phyloP scores from a whole-genome alignment of 2,329 filamentous ascomycete genomes.

The Curvularia lunata region DNA sequence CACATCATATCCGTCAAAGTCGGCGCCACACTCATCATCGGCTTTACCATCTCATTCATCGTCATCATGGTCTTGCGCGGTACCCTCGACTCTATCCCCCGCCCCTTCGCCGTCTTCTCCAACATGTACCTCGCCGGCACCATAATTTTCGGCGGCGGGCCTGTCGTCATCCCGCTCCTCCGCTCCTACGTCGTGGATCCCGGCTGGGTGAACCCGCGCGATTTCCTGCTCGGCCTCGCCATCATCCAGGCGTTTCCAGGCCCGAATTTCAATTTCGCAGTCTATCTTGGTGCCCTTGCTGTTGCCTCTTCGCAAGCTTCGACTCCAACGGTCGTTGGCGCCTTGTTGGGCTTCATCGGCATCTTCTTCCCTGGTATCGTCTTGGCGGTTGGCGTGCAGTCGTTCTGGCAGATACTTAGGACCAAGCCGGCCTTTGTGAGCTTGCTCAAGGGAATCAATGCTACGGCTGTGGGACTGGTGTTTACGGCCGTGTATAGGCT shows the following conservation, averaged over 20 bases:
- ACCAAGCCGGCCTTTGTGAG: conserved; percentile 45
- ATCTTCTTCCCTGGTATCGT: conserved; percentile 53
- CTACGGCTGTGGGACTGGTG: conserved; percentile 52
- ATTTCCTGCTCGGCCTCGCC: conserved; percentile 75
- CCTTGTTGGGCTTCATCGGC: conserved; percentile 48
- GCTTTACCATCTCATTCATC: conserved; percentile 65
- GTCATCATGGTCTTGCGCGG: conserved; percentile 59
- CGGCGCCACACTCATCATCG: conserved; percentile 47
- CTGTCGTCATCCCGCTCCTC: conserved; percentile 54
- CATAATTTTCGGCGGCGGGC: conserved; percentile 56
- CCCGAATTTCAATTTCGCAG: conserved; percentile 63
- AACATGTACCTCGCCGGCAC: conserved; percentile 78
- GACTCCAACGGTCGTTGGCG: conserved; percentile 41
- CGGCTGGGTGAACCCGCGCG: conserved; percentile 72
- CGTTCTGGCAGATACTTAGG: conserved; percentile 49
- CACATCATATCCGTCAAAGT: conserved; percentile 48
- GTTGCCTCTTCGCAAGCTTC: conserved; percentile 27
- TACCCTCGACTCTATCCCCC: conserved; percentile 48
- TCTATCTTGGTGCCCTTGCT: conserved; percentile 52
- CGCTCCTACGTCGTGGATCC: conserved; percentile 64
- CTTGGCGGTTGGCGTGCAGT: conserved; percentile 47
- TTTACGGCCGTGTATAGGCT: conserved; percentile 55
- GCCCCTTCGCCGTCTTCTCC: conserved; percentile 68
- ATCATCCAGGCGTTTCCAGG: conserved; percentile 74
- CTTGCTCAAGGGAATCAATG: conserved; percentile 51